Percentiles rank a stretch among this genome's conserved stretches.
Evolutionary conservation across 73 alveolate species (phyloP).

Genomic region (Symbiodinium pilosum): DNA sequence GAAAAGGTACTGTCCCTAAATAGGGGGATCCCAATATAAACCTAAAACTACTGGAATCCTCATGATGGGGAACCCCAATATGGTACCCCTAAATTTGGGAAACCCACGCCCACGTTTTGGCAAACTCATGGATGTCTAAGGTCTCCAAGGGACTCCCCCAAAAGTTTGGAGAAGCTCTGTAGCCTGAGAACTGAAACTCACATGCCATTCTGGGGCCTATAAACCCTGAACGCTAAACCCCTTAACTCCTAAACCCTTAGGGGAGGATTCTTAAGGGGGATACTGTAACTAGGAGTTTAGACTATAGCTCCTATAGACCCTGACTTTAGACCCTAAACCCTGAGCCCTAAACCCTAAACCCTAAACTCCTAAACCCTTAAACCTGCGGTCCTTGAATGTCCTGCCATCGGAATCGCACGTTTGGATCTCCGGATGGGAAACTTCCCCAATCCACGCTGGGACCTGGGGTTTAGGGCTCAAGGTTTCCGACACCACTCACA

Average conservation of each 20-base stretch:
- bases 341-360: background rate
- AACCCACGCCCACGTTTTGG: no score
- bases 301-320: no score
- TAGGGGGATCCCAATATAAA: no score
- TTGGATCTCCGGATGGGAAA: slow-evolving; percentile 71
- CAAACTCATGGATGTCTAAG: background rate
- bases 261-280: background rate
- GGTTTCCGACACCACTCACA: no score
- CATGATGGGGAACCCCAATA: no score
- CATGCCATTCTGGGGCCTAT: background rate
- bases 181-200: background rate
- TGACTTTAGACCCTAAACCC: background rate
- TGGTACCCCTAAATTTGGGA: no score
- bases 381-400: slow-evolving; percentile 32
- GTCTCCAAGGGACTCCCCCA: background rate
- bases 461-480: background rate
- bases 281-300: no score
- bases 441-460: slow-evolving; percentile 47
- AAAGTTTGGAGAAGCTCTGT: background rate
- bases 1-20: no score
- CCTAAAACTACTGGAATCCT: no score
- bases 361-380: no score
- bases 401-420: slow-evolving; percentile 62
- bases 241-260: background rate
- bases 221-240: background rate